Evolutionary conservation across 345 rosid species (phyloP), one percentile per base, ranked within the genome.

Genomic region (Jatropha curcas): DNA sequence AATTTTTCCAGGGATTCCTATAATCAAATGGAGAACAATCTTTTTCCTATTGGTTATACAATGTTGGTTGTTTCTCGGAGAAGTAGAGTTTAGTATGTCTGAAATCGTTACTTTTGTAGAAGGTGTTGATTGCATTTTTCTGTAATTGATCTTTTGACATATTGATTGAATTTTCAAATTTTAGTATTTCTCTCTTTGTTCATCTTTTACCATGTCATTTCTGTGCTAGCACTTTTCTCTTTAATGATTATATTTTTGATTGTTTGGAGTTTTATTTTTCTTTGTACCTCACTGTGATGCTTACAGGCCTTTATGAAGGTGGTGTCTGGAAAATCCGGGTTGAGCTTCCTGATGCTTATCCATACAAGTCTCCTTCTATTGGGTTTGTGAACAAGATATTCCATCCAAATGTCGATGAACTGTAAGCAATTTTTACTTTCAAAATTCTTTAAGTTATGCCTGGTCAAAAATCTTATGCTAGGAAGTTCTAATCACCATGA

Each of bases 311-410:
- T 51, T 89, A 87, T 67, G 91, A 89, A 80, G 91, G 94, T 22
- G 88, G 94, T 27, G 84, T 87, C 52, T 87, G 94, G 94, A 89
- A 83, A 76, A 83, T 89, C 24, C 86, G 85, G 64, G 94, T 87
- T 43, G 90, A 89, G 81, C 90, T 89, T 80, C 94, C 90, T 30
- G 94, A 89, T 83, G 89, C 91, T 48, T 89, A 89, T 81, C 91
- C 94, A 56, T 87, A 83, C 79, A 89, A 89, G 73, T 89, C 94
- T 71, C 94, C 94, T 71, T 86, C 91, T 56, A 77, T 89, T 62
- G 91, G 94, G 25, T 87, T 89, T 74, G 84, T 84, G 74, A 89
- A 89, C 82, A 89, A 89, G 88, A 89, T 89, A 74, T 89, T 81
- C 76, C 91, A 89, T 72, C 94, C 94, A 68, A 87, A 89, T 83